Conservation (phyloP, 306 rosid genomes). For the Lathyrus aphaca region DNA sequence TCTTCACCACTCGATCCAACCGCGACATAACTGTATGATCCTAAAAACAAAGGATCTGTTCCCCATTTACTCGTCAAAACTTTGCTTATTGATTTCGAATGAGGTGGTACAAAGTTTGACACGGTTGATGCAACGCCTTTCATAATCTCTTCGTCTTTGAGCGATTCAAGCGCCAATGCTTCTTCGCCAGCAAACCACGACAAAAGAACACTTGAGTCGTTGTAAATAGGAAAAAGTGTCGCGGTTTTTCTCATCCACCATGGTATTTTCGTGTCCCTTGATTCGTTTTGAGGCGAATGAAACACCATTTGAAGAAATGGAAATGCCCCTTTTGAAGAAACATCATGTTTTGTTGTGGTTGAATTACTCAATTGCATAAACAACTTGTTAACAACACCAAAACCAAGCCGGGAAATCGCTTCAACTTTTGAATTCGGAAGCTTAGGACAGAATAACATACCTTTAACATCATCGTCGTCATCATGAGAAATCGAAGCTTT, state of each 20-base stretch:
- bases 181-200: constrained; percentile 93
- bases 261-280: constrained; percentile 67
- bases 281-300: constrained; percentile 63
- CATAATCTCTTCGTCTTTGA: constrained; percentile 69
- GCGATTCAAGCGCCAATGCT: constrained; percentile 78
- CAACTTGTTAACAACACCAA: constrained; percentile 94
- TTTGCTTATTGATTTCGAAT: constrained; percentile 40
- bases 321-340: constrained; percentile 51
- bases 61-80: constrained; percentile 86
- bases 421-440: constrained; percentile 77
- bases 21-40: constrained; percentile 83
- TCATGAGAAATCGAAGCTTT: constrained; percentile 61
- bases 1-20: constrained; percentile 94
- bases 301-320: constrained; percentile 79
- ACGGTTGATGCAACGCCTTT: constrained; percentile 71
- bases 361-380: constrained; percentile 69
- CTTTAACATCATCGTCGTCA: constrained; percentile 47
- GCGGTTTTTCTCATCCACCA: constrained; percentile 96
- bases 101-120: constrained; percentile 51
- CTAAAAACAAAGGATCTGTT: constrained; percentile 79
- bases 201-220: constrained; percentile 67
- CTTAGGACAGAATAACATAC: constrained; percentile 82
- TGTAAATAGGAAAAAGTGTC: constrained; percentile 69
- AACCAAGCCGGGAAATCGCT: constrained; percentile 93
- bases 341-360: constrained; percentile 36